A percentile compares a stretch with the other conserved stretches of the same genome.
Evolutionary conservation across 306 rosid genomes (phyloP).

Genomic region (peach (Prunus persica)): Prunus_persica_NCBIv2 NC_034013.1:10016501-10017000

Average conservation of each 20-base stretch:
- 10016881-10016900: not conserved
- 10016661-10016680: not conserved
- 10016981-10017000: slow-evolving; percentile 39
- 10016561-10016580: not conserved
- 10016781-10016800: not conserved
- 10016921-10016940: slow-evolving; percentile 2
- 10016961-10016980: not conserved
- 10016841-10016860: not conserved
- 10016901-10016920: not conserved
- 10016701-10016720: slow-evolving; percentile 6
- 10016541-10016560: not conserved
- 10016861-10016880: not conserved
- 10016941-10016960: not conserved
- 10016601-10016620: too few species aligned
- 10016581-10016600: not conserved
- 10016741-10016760: not conserved
- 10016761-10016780: not conserved
- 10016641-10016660: not conserved
- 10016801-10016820: not conserved
- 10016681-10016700: slow-evolving; percentile 7
- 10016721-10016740: not conserved
- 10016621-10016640: not conserved
- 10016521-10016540: slow-evolving; percentile 6
- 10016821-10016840: slow-evolving; percentile 9
- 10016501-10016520: slow-evolving; percentile 6